Conservation (phyloP, 1,284 basidiomycete species). For the Tilletiopsis washingtonensis region DNA sequence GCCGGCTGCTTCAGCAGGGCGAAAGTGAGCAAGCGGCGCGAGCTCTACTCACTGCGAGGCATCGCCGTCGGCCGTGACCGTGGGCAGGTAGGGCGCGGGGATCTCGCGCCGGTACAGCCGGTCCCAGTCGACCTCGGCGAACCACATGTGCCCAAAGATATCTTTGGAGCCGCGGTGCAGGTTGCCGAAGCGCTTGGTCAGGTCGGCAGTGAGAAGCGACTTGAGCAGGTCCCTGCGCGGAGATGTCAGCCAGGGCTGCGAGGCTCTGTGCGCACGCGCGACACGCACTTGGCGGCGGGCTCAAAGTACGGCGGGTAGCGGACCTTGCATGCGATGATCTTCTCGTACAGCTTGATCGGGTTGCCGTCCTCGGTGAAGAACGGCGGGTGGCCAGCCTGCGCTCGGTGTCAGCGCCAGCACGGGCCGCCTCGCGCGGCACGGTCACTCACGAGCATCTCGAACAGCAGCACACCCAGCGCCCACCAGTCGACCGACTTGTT, state of each 20-base stretch:
- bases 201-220: conserved; percentile 80
- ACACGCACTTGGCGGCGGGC: conserved; percentile 56
- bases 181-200: conserved; percentile 88
- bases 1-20: background rate
- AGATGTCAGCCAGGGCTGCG: background rate
- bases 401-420: too few species aligned
- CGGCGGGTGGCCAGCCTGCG: conserved; percentile 39
- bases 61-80: conserved; percentile 49
- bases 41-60: conserved; percentile 26
- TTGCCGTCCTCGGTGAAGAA: conserved; percentile 54
- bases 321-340: conserved; percentile 78
- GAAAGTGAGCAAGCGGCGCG: background rate
- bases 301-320: conserved; percentile 84
- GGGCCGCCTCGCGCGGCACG: background rate
- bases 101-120: conserved; percentile 77
- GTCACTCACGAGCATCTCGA: conserved; percentile 55
- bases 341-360: conserved; percentile 78
- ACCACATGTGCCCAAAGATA: conserved; percentile 95
- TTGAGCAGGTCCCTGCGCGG: conserved; percentile 66
- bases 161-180: conserved; percentile 83
- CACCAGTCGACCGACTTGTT: conserved; percentile 99
- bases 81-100: conserved; percentile 86
- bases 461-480: conserved; percentile 79
- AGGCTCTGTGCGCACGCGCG: background rate
- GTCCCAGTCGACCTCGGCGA: conserved; percentile 90